A percentile compares a stretch with the other conserved stretches of the same genome.
Conservation (phyloP, 2,329 filamentous ascomycete genomes). For the Colletotrichum melonis region DNA sequence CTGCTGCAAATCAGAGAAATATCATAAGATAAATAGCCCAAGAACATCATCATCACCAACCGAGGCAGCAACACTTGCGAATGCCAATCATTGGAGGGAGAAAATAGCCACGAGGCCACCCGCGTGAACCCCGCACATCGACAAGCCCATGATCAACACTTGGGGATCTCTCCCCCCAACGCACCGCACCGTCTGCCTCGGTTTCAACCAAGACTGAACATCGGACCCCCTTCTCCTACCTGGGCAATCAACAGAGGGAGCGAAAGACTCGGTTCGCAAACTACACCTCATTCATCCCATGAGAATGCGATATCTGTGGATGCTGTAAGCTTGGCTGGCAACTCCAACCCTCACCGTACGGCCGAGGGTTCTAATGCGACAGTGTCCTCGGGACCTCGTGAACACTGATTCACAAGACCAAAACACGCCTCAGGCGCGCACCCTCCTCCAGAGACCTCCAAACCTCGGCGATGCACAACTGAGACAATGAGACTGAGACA, state of each 20-base stretch:
- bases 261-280: background rate
- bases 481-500: background rate
- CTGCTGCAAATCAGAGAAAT: too few species aligned
- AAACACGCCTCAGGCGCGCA: background rate
- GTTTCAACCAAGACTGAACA: background rate
- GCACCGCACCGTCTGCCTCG: background rate
- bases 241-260: background rate
- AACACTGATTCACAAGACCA: background rate
- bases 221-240: background rate
- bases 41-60: too few species aligned
- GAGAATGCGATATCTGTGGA: background rate
- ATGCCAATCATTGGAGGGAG: too few species aligned
- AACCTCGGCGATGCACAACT: background rate
- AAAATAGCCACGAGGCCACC: too few species aligned
- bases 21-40: too few species aligned
- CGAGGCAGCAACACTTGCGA: too few species aligned
- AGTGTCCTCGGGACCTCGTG: background rate
- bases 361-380: background rate
- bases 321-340: background rate
- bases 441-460: background rate
- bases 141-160: background rate
- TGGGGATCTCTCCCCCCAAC: background rate
- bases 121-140: background rate
- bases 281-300: background rate
- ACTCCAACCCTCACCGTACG: background rate